These are phyloP conservation scores for Ustilago cynodontis DNA, from an alignment of 1,284 basidiomycete species.

Conservation along the genomic window DNA sequence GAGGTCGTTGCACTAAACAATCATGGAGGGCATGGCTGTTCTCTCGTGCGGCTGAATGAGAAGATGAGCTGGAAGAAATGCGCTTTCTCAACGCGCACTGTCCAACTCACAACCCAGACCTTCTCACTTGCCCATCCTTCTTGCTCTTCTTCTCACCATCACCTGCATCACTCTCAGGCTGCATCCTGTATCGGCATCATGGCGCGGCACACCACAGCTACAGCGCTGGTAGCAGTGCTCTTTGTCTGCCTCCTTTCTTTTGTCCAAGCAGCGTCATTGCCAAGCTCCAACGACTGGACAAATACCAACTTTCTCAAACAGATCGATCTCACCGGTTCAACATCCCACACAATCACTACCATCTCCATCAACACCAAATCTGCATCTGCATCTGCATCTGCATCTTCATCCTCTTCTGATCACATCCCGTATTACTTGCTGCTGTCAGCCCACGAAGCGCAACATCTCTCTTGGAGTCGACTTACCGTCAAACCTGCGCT, in stretches of 20 bases:
- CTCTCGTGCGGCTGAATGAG: slow-evolving; percentile 27
- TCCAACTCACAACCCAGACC: slow-evolving; percentile 21
- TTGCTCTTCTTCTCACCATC: background rate
- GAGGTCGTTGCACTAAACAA: background rate
- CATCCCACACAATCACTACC: slow-evolving; percentile 39
- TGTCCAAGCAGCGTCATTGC: slow-evolving; percentile 19
- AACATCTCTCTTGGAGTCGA: slow-evolving; percentile 38
- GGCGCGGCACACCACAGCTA: background rate
- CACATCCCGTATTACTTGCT: slow-evolving; percentile 47
- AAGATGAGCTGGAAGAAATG: slow-evolving; percentile 43
- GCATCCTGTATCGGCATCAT: too few species aligned
- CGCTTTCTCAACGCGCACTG: slow-evolving; percentile 25
- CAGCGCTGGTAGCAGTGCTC: slow-evolving; percentile 7
- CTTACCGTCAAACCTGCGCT: slow-evolving; percentile 31
- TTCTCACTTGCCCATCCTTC: background rate
- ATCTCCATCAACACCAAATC: slow-evolving; percentile 54
- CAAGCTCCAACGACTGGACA: slow-evolving; percentile 38
- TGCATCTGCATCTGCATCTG: slow-evolving; percentile 30
- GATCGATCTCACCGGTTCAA: slow-evolving; percentile 59
- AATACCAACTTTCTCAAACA: slow-evolving; percentile 50
- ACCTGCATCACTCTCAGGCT: slow-evolving; percentile 2
- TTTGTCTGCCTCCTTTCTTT: background rate
- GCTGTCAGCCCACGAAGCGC: slow-evolving; percentile 35
- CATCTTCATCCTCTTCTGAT: slow-evolving; percentile 36
- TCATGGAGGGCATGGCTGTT: background rate